Base-by-base conservation (phyloP, 441 rosid genomes). In the Omphalea diandra region DNA sequence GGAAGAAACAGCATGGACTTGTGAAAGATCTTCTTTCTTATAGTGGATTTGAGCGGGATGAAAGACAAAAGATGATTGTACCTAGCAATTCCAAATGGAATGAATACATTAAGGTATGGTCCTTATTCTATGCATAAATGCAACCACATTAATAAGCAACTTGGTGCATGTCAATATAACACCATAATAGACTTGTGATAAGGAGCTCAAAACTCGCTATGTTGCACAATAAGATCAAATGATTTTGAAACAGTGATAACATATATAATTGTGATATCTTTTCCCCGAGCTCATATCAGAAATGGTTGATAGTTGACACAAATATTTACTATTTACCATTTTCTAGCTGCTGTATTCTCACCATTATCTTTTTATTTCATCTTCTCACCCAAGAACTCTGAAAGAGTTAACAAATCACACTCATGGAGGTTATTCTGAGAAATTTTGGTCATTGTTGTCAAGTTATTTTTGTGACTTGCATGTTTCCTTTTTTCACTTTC, bases 31-130 rank as follows among this genome's bases (percentile, higher is more conserved):
- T 56, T 24, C 64, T 59, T 31, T 17, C 64, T 35, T 18, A 59
- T 59, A 3, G 46, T 0, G 64, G 64, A 35, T 59, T 59, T 36
- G 64, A 59, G 64, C n/a, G 46, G 64, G 29, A 59, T 35, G 46
- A n/a, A 29, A 35, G 44, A 20, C 26, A 18, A n/a, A 35, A 59
- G 29, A 59, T 59, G 46, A 17, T 59, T 59, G 14, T 35, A 15
- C 44, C 46, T 36, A 59, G 46, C 15, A 29, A 59, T 29, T 59
- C 46, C 6, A 59, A n/a, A 33, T 59, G 18, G 29, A 59, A 59
- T 18, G 46, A 59, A 8, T 59, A 59, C 46, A 59, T 59, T 27
- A 20, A 35, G 29, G 46, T 59, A n/a, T n/a, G n/a, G n/a, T n/a
- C n/a, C n/a, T n/a, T n/a, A n/a, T n/a, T n/a, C n/a, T n/a, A n/a